Conservation (phyloP, 1,284 basidiomycete species). For the Cutaneotrichosporon mucoides region DNA sequence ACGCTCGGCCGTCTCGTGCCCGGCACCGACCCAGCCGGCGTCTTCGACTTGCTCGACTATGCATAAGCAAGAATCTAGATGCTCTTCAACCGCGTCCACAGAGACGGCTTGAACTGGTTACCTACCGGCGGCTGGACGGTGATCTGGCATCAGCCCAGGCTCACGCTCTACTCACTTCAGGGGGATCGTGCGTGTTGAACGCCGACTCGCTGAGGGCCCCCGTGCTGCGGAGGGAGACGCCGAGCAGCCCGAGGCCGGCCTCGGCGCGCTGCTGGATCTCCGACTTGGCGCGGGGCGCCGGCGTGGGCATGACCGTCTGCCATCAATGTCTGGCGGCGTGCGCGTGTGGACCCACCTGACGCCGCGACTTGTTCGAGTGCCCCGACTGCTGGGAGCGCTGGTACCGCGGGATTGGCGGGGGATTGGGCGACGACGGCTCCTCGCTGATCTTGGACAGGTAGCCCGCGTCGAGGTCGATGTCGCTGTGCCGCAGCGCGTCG, state of each 20-base stretch:
- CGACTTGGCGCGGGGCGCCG: too few species aligned
- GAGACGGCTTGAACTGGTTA: not conserved
- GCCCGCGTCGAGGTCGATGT: not conserved
- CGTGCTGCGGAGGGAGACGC: not conserved
- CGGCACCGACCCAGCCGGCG: too few species aligned
- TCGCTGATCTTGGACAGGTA: not conserved
- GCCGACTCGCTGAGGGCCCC: too few species aligned
- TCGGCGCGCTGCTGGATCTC: not conserved
- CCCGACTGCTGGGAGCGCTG: not conserved
- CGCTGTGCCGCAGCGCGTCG: not conserved
- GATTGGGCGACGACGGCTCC: not conserved
- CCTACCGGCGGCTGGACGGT: conserved; percentile 16
- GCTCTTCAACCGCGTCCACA: not conserved
- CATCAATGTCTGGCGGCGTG: too few species aligned
- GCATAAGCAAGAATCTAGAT: not conserved
- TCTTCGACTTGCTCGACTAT: not conserved
- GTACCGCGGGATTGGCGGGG: not conserved
- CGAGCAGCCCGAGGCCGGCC: not conserved
- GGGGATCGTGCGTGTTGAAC: too few species aligned
- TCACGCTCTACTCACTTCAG: not conserved
- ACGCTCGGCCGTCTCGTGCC: too few species aligned
- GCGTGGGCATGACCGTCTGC: too few species aligned
- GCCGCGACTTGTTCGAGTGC: too few species aligned
- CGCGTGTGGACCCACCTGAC: too few species aligned
- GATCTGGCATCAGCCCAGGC: conserved; percentile 11